Conservation (phyloP, 2,329 filamentous ascomycete species). For the Ophiocordyceps robertsii region DNA sequence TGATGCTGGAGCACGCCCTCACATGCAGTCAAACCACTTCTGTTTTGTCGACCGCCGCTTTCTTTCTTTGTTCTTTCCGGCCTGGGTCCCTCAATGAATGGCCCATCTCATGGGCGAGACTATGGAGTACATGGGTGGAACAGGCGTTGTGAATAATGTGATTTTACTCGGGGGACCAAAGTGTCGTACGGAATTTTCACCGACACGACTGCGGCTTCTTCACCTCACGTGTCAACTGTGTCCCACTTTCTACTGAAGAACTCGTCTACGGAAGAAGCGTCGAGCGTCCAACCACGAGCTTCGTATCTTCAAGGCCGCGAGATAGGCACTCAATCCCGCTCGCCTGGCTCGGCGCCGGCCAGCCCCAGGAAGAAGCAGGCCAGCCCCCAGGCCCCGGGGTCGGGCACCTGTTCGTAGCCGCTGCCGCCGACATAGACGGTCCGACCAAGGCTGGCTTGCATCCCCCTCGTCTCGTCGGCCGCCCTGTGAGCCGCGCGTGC, state of each 20-base stretch:
- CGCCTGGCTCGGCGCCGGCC: constrained; percentile 26
- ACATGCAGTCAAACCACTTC: background rate
- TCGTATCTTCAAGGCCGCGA: no score
- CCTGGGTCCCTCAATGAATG: background rate
- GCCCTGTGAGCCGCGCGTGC: constrained; percentile 63
- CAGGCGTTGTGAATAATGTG: constrained; percentile 18
- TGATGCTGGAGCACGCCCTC: constrained; percentile 18
- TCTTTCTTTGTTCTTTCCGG: constrained; percentile 1
- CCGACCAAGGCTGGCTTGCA: constrained; percentile 74
- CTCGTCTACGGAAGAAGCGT: no score
- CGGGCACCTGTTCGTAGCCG: constrained; percentile 34
- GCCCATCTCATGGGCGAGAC: constrained; percentile 15
- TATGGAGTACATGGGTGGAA: constrained; percentile 15
- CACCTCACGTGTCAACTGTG: background rate
- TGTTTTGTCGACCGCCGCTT: background rate
- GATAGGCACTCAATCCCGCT: background rate
- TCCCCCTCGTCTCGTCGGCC: constrained; percentile 75
- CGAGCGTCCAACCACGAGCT: no score
- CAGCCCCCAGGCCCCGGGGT: constrained; percentile 59
- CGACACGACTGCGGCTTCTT: background rate
- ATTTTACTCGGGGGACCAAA: background rate
- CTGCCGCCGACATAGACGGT: constrained; percentile 30
- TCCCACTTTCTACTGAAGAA: no score
- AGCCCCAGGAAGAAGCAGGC: constrained; percentile 72
- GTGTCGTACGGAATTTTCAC: background rate